phyloP scores from a whole-genome alignment of 225 moss, liverwort and hornwort species.

The Antitrichia curtipendula region DNA sequence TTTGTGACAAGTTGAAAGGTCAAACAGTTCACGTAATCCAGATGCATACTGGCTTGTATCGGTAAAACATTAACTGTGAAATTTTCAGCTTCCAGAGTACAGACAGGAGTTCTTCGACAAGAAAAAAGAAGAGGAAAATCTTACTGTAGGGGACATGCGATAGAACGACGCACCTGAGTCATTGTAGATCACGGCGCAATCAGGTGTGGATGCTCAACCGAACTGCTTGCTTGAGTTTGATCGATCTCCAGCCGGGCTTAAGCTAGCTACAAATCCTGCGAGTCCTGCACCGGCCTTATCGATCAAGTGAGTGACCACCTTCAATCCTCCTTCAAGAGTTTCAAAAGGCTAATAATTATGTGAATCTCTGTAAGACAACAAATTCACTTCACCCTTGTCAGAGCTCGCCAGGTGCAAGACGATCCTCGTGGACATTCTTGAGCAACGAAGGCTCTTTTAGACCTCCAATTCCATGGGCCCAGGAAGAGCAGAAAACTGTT shows the following conservation, averaged over 20 bases:
- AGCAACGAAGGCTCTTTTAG: neutral
- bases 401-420: neutral
- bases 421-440: neutral
- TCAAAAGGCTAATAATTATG: neutral
- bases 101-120: neutral
- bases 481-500: neutral
- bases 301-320: neutral
- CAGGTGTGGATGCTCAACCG: neutral
- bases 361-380: neutral
- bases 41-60: neutral
- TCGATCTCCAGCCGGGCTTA: neutral
- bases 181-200: neutral
- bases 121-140: neutral
- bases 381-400: neutral
- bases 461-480: neutral
- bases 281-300: neutral
- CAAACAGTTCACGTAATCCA: neutral
- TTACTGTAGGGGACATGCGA: neutral
- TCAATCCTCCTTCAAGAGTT: neutral
- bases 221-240: neutral
- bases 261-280: neutral
- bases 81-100: neutral
- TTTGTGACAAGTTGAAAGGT: neutral
- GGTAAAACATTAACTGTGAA: neutral
- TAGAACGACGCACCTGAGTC: constrained; percentile 17